phyloP scores from a whole-genome alignment of 73 alveolate genomes.

The Paraurostyla sp. region DNA sequence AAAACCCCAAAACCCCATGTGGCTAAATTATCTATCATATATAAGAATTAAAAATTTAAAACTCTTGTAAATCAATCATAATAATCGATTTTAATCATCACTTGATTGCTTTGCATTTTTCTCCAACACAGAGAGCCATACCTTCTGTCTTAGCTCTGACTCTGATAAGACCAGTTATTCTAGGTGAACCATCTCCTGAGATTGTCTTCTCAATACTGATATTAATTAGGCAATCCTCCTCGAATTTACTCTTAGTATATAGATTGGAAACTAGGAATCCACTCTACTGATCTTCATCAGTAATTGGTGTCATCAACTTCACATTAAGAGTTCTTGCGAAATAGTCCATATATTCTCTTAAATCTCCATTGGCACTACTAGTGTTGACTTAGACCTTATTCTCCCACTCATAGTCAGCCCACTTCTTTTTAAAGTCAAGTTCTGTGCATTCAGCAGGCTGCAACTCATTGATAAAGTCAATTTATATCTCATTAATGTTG shows the following conservation, averaged over 20 bases:
- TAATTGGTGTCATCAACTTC: constrained; percentile 83
- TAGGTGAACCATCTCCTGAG: constrained; percentile 77
- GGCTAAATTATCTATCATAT: no score
- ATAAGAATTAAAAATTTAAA: no score
- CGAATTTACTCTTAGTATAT: constrained; percentile 92
- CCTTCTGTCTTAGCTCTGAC: constrained; percentile 93
- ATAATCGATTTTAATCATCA: no score
- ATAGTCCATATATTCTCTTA: constrained; percentile 79
- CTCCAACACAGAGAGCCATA: constrained; percentile 82
- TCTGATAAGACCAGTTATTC: constrained; percentile 92
- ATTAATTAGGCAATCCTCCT: constrained; percentile 94
- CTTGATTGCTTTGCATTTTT: constrained; percentile 38
- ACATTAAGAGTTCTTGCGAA: constrained; percentile 82
- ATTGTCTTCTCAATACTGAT: constrained; percentile 89
- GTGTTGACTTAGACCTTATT: constrained; percentile 90
- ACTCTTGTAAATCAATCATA: no score
- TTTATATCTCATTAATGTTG: constrained; percentile 88
- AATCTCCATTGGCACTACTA: constrained; percentile 69
- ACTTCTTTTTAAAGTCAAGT: constrained; percentile 90
- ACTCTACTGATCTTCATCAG: constrained; percentile 75
- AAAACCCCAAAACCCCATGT: no score
- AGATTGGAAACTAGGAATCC: constrained; percentile 89
- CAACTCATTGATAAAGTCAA: constrained; percentile 92
- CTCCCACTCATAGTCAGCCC: constrained; percentile 99
- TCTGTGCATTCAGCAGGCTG: constrained; percentile 90